These are phyloP conservation scores for Wickerhamomyces sp. DNA, from an alignment of 1,139 yeast species.

Conservation along the genomic window DNA sequence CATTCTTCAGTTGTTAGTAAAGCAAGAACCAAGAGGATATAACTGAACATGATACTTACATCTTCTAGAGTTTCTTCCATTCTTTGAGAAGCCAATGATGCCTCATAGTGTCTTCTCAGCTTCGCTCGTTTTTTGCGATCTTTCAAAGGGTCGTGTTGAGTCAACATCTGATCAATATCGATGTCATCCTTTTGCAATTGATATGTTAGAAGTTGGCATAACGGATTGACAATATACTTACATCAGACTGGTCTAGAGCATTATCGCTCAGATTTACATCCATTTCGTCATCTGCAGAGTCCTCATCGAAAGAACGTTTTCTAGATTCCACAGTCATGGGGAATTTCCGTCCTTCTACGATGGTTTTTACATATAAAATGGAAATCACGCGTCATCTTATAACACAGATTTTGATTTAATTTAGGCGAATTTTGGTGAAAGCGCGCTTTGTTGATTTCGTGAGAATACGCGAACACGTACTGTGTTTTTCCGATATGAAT, in stretches of 20 bases:
- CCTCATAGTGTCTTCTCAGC: conserved; percentile 3
- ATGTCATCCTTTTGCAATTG: conserved; percentile 3
- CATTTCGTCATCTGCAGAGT: background rate
- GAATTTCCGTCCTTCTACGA: no score
- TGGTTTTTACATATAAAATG: background rate
- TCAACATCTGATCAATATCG: conserved; percentile 16
- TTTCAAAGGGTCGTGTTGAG: conserved; percentile 9
- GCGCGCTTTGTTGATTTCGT: no score
- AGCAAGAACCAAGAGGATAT: no score
- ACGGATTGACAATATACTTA: no score
- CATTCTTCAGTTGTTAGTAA: conserved; percentile 1
- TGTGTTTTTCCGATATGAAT: background rate
- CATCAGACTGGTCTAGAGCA: background rate
- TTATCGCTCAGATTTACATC: background rate
- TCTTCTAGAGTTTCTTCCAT: background rate
- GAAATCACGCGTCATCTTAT: background rate
- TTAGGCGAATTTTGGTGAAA: no score
- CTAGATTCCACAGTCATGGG: background rate
- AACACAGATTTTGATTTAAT: no score
- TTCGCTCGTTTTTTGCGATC: conserved; percentile 9
- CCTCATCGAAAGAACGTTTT: background rate
- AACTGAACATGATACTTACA: conserved; percentile 1
- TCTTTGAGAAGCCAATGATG: conserved; percentile 7
- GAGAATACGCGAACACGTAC: background rate
- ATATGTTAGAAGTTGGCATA: background rate